A percentile compares a stretch with the other conserved stretches of the same genome.
Conservation (phyloP, 108 stramenopile species). For the Asterionellopsis glacialis region DNA sequence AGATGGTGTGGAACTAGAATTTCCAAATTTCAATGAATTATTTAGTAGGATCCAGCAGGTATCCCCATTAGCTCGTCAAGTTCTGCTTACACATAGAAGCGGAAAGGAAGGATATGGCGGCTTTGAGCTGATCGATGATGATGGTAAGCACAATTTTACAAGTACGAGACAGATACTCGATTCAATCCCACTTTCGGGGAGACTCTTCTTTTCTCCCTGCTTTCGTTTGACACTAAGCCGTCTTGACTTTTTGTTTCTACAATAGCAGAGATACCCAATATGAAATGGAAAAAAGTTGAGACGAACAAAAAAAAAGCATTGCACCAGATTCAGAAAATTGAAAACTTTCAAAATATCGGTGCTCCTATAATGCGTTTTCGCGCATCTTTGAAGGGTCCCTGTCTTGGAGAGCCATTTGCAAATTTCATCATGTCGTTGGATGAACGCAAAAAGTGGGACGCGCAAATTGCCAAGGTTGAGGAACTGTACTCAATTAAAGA, state of each 20-base stretch:
- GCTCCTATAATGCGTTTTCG: conserved; percentile 47
- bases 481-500: conserved; percentile 47
- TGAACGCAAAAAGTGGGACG: conserved; percentile 48
- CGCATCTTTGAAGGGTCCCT: conserved; percentile 38
- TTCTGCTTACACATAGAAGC: neutral
- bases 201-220: no score
- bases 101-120: neutral
- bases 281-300: conserved; percentile 46
- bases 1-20: conserved; percentile 49
- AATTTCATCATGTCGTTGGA: conserved; percentile 47
- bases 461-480: conserved; percentile 38
- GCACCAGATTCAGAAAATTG: conserved; percentile 46
- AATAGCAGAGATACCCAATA: neutral
- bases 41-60: conserved; percentile 45
- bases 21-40: conserved; percentile 54
- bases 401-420: conserved; percentile 39
- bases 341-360: conserved; percentile 50
- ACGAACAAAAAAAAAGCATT: conserved; percentile 30
- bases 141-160: no score
- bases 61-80: conserved; percentile 35
- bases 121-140: no score
- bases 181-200: no score
- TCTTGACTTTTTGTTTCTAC: no score
- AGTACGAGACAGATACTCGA: no score
- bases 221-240: no score